Evolutionary conservation across 176 grass and related monocot species (phyloP), one percentile per base, ranked within the genome.

Genomic region (Lolium perenne): DNA sequence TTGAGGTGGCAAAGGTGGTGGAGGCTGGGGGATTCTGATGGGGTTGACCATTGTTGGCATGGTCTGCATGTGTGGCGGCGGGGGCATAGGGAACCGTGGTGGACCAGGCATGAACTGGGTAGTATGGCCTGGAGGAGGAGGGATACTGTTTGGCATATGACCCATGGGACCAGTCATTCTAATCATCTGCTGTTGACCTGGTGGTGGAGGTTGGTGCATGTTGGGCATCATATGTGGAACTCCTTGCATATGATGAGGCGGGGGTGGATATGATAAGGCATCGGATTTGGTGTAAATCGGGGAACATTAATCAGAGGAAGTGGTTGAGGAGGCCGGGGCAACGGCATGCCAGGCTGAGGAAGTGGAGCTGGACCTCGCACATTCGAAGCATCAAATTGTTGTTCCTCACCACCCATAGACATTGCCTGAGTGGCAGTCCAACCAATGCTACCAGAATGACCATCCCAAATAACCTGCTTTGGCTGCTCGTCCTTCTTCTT

Each of bases 401-500:
- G 92, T 54, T 99, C 97, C 79, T 98, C 95, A 4, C 76, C 73
- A 69, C 89, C 88, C 71, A 87, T 86, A 25, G 93, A 94, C 76
- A 95, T 82, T 63, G 96, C 96, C 71, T 98, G 90, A 68, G 96
- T 93, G 29, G 96, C 96, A 58, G 96, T 95, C 15, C 91, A 70
- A 63, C 96, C 91, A 80, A 98, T 98, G 80, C 96, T 98, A 23
- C 96, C 93, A 64, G 96, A 95, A 85, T 98, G 93, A 11, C 96
- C 96, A 74, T 98, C 96, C 96, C 96, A 98, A 64, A 98, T 98
- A 88, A 94, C 96, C 75, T 95, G 95, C 59, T 98, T 98, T 6
- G 95, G 93, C 66, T 93, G 96, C 79, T 95, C 93, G 72, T 98
- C 96, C 35, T 92, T 98, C 79, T 95, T 98, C 93, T 98, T 98